Percentiles rank a stretch among this genome's conserved stretches.
phyloP scores from a whole-genome alignment of 2,329 filamentous ascomycete species.

The Tolypocladium pustulatum region DNA sequence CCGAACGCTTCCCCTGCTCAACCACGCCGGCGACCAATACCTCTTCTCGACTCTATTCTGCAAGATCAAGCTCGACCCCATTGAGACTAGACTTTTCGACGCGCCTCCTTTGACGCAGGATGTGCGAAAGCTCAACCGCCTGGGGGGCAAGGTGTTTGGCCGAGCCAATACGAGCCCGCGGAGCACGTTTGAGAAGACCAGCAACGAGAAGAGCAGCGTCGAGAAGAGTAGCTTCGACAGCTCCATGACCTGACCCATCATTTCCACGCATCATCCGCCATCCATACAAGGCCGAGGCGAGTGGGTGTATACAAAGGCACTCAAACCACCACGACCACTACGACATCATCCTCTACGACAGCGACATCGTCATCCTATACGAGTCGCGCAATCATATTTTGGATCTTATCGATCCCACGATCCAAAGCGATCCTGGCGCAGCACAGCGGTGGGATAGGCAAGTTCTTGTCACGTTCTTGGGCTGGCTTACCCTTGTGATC shows the following conservation, averaged over 20 bases:
- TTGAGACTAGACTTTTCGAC: conserved; percentile 47
- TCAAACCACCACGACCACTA: too few relatives aligned
- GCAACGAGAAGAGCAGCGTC: conserved; percentile 34
- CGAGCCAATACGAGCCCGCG: conserved; percentile 41
- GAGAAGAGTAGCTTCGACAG: conserved; percentile 37
- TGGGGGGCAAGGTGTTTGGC: conserved; percentile 48
- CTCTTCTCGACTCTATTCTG: conserved; percentile 93
- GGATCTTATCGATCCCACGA: background rate
- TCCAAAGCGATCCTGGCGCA: background rate
- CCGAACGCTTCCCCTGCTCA: conserved; percentile 81
- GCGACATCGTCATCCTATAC: background rate
- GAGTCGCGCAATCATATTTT: background rate
- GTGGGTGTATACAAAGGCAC: background rate
- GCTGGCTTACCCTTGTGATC: background rate
- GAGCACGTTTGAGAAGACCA: conserved; percentile 41
- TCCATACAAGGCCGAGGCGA: background rate
- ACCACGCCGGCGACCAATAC: conserved; percentile 83
- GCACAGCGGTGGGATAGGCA: background rate
- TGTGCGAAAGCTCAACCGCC: conserved; percentile 43
- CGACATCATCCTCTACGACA: background rate
- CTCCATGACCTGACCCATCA: conserved; percentile 19
- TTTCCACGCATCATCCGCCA: background rate
- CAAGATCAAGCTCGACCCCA: conserved; percentile 59
- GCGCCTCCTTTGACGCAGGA: conserved; percentile 27
- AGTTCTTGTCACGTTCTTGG: background rate